phyloP scores from a whole-genome alignment of 208 protist genomes.

The Wallacemonas sp. region DNA sequence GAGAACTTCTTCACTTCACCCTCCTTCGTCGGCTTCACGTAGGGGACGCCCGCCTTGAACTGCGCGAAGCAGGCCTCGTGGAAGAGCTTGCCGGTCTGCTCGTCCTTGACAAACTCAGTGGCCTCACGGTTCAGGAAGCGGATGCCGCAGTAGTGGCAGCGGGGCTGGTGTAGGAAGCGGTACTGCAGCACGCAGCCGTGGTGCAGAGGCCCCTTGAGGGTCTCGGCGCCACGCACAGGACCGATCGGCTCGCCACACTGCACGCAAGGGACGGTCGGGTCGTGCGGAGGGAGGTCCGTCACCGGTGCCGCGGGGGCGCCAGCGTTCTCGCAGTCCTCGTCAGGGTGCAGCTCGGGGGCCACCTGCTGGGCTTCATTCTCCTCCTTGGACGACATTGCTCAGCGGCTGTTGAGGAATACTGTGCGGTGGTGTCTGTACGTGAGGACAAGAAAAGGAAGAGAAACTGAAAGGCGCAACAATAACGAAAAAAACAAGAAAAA shows the following conservation, averaged over 20 bases:
- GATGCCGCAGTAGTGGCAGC: slow-evolving; percentile 41
- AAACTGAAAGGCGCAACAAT: background rate
- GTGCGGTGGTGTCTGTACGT: slow-evolving; percentile 4
- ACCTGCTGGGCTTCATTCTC: slow-evolving; percentile 4
- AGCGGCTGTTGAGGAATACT: too few relatives aligned
- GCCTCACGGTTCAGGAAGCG: slow-evolving; percentile 33
- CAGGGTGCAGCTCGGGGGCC: background rate
- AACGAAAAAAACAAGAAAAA: slow-evolving; percentile 2
- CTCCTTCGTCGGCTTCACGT: slow-evolving; percentile 29
- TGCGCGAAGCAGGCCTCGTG: slow-evolving; percentile 22
- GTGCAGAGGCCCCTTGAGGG: slow-evolving; percentile 35
- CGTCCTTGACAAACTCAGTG: slow-evolving; percentile 23
- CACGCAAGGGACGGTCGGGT: slow-evolving; percentile 14
- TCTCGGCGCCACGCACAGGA: slow-evolving; percentile 13
- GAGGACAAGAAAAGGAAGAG: slow-evolving; percentile 6
- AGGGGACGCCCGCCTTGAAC: slow-evolving; percentile 17
- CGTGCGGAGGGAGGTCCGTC: background rate
- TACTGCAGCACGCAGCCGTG: slow-evolving; percentile 33
- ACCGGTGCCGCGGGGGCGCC: background rate
- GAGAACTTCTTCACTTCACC: slow-evolving; percentile 40
- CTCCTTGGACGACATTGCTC: slow-evolving; percentile 8
- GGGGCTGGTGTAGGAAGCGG: slow-evolving; percentile 37
- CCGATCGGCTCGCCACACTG: slow-evolving; percentile 39
- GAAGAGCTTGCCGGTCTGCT: slow-evolving; percentile 25
- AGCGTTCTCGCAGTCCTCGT: slow-evolving; percentile 6